These are phyloP conservation scores for Triticum urartu DNA, from an alignment of 176 grass and related monocot species.

Conservation along the genomic window DNA sequence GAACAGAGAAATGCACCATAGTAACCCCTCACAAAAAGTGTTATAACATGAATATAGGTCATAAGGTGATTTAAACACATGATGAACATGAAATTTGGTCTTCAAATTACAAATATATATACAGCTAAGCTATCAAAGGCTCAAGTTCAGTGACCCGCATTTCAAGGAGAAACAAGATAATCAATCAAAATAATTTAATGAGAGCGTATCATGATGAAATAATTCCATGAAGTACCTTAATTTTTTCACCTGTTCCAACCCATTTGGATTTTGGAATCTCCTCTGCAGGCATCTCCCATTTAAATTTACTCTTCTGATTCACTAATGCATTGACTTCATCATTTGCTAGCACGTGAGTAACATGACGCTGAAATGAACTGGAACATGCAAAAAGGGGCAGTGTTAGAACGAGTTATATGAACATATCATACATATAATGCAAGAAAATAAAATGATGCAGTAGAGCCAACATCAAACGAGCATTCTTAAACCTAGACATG, in stretches of 20 bases:
- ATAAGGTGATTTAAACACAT: not conserved
- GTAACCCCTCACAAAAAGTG: not conserved
- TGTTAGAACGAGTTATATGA: not conserved
- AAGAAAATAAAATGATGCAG: not conserved
- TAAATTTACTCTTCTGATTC: constrained; percentile 49
- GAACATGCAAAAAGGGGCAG: not conserved
- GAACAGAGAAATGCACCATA: not conserved
- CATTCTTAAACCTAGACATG: not conserved
- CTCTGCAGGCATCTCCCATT: constrained; percentile 59
- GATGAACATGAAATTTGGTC: not conserved
- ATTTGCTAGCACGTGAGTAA: constrained; percentile 39
- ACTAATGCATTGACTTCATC: constrained; percentile 49
- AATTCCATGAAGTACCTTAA: constrained; percentile 27
- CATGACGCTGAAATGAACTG: constrained; percentile 64
- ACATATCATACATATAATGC: not conserved
- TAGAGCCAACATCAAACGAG: not conserved
- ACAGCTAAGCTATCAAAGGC: not conserved
- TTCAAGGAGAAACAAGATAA: not conserved
- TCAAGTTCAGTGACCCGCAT: not conserved
- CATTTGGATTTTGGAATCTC: constrained; percentile 53
- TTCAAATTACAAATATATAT: not conserved
- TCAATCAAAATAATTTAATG: not conserved
- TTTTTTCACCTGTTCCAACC: constrained; percentile 55
- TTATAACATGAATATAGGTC: constrained; percentile 5
- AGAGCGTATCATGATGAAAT: not conserved